Base-by-base conservation (phyloP, 257 asterid species). In the Scutellaria baicalensis region DNA sequence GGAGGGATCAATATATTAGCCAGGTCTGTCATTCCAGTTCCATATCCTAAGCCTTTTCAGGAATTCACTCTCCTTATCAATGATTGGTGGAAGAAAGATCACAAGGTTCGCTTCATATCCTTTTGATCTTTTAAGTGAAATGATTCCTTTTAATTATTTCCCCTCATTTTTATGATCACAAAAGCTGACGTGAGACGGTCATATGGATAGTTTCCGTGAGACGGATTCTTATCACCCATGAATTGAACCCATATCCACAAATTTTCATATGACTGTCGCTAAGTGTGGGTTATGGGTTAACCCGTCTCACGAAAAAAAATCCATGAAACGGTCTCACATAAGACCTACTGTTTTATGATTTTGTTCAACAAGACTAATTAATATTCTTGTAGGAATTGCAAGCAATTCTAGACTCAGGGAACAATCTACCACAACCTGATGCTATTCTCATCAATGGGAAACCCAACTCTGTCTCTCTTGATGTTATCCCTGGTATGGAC, bases 11-110 rank as follows among this genome's bases (percentile, higher is more conserved):
- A 86, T 39, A 51, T 92, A 48, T 58, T 79, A 44, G 91, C 88
- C 8, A 77, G 98, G 80, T 63, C 85, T 6, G 72, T 89, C 7
- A 92, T 92, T 27, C 77, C 98, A 3, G 82, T 89, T 16, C 98
- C 98, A 1, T 92, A 92, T 31, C 80, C 88, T 6, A 71, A 72
- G 61, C 97, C 98, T 3, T 57, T 42, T 40, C 80, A 69, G 62
- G 87, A 89, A 45, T 73, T 84, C 68, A 88, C 92, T 0, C 27
- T 92, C 31, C 77, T 89, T 8, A 43, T 89, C 23, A 77, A 83
- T 36, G 98, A 89, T 40, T 92, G 98, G 98, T 89, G 97, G 96
- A 88, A 84, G 58, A 72, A 76, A 10, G 95, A 88, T 49, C 85
- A 88, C 84, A 86, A 89, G 97, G 98, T 88, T 5, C 17, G 16